Conservation (phyloP, 176 grass and related monocot genomes). For the Paspalum vaginatum region DNA sequence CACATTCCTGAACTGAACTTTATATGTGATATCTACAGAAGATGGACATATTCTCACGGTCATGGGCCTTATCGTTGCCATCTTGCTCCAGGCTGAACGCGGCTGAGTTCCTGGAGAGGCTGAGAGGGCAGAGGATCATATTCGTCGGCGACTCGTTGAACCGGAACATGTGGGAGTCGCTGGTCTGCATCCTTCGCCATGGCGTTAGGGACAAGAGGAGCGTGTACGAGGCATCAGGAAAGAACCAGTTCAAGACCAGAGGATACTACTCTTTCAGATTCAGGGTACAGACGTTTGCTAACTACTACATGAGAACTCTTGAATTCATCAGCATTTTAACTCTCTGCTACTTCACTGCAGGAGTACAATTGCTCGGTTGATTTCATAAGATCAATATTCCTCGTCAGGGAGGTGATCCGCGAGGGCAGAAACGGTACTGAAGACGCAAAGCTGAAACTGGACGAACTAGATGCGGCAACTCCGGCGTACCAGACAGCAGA, state of each 20-base stretch:
- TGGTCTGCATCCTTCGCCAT: constrained; percentile 82
- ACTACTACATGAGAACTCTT: background rate
- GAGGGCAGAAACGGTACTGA: constrained; percentile 31
- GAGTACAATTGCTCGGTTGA: constrained; percentile 85
- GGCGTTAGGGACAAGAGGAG: constrained; percentile 66
- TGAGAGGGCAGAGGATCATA: constrained; percentile 86
- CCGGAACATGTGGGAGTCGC: constrained; percentile 98
- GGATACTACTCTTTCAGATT: constrained; percentile 94
- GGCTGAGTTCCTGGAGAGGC: constrained; percentile 67
- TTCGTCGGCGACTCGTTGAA: constrained; percentile 94
- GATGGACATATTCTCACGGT: background rate
- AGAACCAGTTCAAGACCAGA: constrained; percentile 78
- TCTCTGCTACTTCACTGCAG: constrained; percentile 45
- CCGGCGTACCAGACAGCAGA: constrained; percentile 66
- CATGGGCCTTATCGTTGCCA: background rate
- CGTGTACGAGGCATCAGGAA: constrained; percentile 73
- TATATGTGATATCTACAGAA: background rate
- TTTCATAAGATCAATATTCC: constrained; percentile 81
- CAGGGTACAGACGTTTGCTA: constrained; percentile 38
- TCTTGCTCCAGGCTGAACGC: constrained; percentile 60
- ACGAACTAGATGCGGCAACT: constrained; percentile 68
- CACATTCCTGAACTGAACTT: background rate
- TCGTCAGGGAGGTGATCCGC: constrained; percentile 61
- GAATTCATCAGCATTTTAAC: background rate
- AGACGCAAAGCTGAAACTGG: constrained; percentile 70